Evolutionary conservation across 306 rosid genomes (phyloP), one percentile per base, ranked within the genome.

Genomic region (Chamaecrista fasciculata): DNA sequence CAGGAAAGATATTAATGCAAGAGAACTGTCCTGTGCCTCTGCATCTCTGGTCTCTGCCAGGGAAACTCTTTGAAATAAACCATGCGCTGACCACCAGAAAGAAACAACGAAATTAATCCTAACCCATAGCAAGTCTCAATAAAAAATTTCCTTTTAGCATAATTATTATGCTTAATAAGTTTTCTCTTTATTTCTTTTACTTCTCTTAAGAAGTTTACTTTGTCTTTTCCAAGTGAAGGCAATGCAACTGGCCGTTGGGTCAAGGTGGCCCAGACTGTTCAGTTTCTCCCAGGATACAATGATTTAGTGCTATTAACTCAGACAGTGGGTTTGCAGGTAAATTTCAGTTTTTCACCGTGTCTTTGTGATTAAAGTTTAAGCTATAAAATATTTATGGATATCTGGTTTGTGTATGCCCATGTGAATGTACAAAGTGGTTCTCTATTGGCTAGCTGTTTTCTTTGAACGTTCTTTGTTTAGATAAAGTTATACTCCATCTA

Each of bases 291-390:
- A 63, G 98, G 98, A 76, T 78, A 82, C 82, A 94, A 90, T 78
- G 90, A 90, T 75, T 77, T 94, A 36, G 52, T 83, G 62, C 77
- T 90, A 65, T 67, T 90, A 78, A 42, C 98, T 77, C 78, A 88
- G 77, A 85, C 98, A 60, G 89, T 94, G 42, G 97, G 98, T 66
- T 85, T 94, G 77, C 97, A 88, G 98, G 98, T 90, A 80, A 77
- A 78, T 65, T 71, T 56, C 44, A 57, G 42, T 78, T 76, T 67
- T 60, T 18, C 49, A 25, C 20, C n/a, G 24, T 62, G 60, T 76
- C 58, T 34, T 39, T 51, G 51, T 67, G 25, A 15, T 40, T 37
- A 39, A 29, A 81, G 36, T 76, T 25, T 37, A 34, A 61, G 28
- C 61, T 61, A 65, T 48, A n/a, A 64, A 39, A 52, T 51, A 69